Base-by-base conservation (phyloP, 83 land plant species). In the Larix sibirica region DNA sequence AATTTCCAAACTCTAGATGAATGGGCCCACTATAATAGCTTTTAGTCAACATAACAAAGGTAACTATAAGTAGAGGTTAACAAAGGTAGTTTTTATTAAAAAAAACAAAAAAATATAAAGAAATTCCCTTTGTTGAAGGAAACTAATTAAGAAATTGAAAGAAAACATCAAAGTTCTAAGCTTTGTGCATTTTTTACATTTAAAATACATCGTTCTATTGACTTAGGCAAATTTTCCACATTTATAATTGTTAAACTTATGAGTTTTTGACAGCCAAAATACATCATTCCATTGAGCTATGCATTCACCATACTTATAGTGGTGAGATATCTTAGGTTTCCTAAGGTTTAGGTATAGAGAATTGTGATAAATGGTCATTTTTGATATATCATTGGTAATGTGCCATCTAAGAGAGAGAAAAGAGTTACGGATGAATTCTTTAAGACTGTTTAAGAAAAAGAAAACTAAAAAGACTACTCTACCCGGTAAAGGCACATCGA, bases 1-100 rank as follows among this genome's bases (percentile, higher is more conserved):
- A 90, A 40, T 85, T 83, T 23, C 90, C 92, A 83, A 90, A 54
- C 79, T 85, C 87, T 28, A 83, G 69, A 38, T 88, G 92, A 74
- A 90, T 87, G 58, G 10, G 18, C 58, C 92, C 92, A 3, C 82
- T 47, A 79, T 87, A 83, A 13, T 68, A 24, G 61, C 88, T 90
- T 14, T 66, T 78, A 14, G 90, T 82, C 66, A 90, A 84, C 62
- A 89, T 60, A 23, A 91, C 14, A 18, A 87, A 81, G 20, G 89
- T 86, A 20, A 85, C 69, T 31, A 36, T 70, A 50, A 91, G 93
- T 59, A 91, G 64, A 44, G 74, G 56, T 13, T 91, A 91, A 5
- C 84, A 83, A 33, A 91, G 82, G 56, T 84, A 68, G 59, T 91
- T 91, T 69, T 85, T 85, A n/a, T n/a, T n/a, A n/a, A n/a, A n/a